phyloP scores from a whole-genome alignment of 306 rosid species.

The Senna tora region DNA sequence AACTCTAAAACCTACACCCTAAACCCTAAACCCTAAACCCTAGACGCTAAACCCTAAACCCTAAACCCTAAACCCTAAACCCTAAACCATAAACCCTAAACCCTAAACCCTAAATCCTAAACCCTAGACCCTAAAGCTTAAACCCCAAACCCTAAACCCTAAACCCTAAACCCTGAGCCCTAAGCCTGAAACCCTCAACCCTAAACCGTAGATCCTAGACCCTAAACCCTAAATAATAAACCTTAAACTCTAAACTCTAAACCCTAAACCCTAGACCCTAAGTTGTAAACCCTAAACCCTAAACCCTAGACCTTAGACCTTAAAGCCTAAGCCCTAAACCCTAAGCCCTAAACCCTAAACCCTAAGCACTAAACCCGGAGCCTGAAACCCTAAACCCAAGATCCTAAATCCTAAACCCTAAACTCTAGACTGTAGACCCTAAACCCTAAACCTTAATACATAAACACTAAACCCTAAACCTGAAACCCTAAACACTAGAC shows the following conservation, averaged over 20 bases:
- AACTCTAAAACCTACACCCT: no score
- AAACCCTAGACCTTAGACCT: no score
- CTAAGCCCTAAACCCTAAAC: slow-evolving; percentile 22
- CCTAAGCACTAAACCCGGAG: slow-evolving; percentile 11
- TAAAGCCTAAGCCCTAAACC: no score
- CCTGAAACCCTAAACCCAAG: slow-evolving; percentile 31
- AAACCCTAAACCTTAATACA: no score
- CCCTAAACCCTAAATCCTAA: slow-evolving; percentile 8
- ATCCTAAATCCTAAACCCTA: slow-evolving; percentile 25
- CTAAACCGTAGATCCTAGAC: no score
- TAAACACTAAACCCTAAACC: slow-evolving; percentile 34
- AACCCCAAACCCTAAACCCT: slow-evolving; percentile 2
- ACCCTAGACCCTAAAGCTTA: slow-evolving; percentile 1
- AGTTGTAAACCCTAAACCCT: slow-evolving; percentile 16
- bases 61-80: not conserved
- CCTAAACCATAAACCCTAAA: slow-evolving; percentile 3
- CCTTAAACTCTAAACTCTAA: no score
- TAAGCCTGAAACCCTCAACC: no score
- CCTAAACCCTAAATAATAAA: no score
- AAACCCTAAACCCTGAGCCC: slow-evolving; percentile 21
- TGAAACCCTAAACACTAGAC: slow-evolving; percentile 33
- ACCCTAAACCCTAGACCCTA: slow-evolving; percentile 11
- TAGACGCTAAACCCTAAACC: slow-evolving; percentile 21
- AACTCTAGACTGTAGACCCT: no score
- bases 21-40: no score